Evolutionary conservation across 2,329 filamentous ascomycete species (phyloP), one percentile per base, ranked within the genome.

Genomic region (Pseudohalonectria lignicola): DNA sequence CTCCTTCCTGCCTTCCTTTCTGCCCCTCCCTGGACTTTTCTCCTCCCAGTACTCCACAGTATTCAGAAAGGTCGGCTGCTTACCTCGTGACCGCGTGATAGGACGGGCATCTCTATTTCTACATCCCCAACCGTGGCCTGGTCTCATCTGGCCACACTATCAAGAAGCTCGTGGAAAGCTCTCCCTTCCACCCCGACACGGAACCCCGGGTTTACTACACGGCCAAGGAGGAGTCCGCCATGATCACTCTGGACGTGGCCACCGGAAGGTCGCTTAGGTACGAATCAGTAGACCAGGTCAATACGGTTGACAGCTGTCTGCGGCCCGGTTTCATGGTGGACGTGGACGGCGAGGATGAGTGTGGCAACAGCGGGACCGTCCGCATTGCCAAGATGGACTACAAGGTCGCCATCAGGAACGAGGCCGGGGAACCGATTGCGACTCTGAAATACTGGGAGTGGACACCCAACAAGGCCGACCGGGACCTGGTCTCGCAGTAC

Each of bases 381-480:
- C 87, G 84, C 0, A 69, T 95, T 2, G 87, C 86, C 20, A 76
- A 86, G 37, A 86, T 86, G 29, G 87, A 95, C 56, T 98, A 98
- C 59, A 90, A 76, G 5, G 81, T 98, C 43, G 78, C 74, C 40
- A 93, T 98, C 32, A 82, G 87, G 46, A 80, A 85, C 43, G 79
- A 71, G 29, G 74, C 82, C 47, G 80, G 82, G 2, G 75, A 81
- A 42, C 75, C 77, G 7, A 82, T 98, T 44, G 94, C 87, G 51
- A 94, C 86, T 0, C 75, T 98, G 48, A 88, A 79, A 47, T 98
- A 93, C 54, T 83, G 86, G 10, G 92, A 98, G 57, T 98, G 92
- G 92, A 80, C 79, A 1, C 85, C 88, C 12, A 98, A 98, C 58
- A 93, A 82, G 42, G 84, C 80, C 43, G 90, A 98, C 57, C 76